Conservation (phyloP, 805 yeast genomes). For the Zygotorulaspora danielsina region DNA sequence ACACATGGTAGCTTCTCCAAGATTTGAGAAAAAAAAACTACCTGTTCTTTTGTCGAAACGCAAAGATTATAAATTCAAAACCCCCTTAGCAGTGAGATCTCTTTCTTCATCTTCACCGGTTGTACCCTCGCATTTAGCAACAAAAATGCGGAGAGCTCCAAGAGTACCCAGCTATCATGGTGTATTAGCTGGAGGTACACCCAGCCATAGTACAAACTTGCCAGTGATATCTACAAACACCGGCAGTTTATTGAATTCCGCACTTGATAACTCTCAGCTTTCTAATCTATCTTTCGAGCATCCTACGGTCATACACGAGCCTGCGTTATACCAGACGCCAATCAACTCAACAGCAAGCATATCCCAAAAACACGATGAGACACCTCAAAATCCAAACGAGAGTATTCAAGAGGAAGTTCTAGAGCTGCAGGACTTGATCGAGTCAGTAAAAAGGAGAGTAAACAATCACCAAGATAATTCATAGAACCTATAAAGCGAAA, state of each 20-base stretch:
- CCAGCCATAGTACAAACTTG: conserved; percentile 14
- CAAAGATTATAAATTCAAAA: conserved; percentile 26
- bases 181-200: conserved; percentile 17
- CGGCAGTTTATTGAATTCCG: conserved; percentile 5
- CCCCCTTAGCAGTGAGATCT: conserved; percentile 21
- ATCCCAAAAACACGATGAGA: conserved; percentile 1
- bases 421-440: conserved; percentile 28
- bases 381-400: not conserved
- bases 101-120: conserved; percentile 23
- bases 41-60: conserved; percentile 32
- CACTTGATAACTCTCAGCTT: conserved; percentile 5
- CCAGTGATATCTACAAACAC: conserved; percentile 5
- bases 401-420: conserved; percentile 10
- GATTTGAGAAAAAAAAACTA: conserved; percentile 26
- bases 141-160: conserved; percentile 18
- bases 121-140: conserved; percentile 31
- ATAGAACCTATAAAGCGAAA: too few species aligned
- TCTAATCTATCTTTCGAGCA: conserved; percentile 4
- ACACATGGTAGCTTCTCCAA: conserved; percentile 32
- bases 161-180: conserved; percentile 14
- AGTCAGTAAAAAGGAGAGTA: conserved; percentile 29
- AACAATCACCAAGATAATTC: too few species aligned
- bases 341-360: conserved; percentile 10
- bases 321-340: conserved; percentile 23
- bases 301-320: conserved; percentile 9